Base-by-base conservation (phyloP, 2,329 filamentous ascomycete species). In the Sporothrix variecibatus region DNA sequence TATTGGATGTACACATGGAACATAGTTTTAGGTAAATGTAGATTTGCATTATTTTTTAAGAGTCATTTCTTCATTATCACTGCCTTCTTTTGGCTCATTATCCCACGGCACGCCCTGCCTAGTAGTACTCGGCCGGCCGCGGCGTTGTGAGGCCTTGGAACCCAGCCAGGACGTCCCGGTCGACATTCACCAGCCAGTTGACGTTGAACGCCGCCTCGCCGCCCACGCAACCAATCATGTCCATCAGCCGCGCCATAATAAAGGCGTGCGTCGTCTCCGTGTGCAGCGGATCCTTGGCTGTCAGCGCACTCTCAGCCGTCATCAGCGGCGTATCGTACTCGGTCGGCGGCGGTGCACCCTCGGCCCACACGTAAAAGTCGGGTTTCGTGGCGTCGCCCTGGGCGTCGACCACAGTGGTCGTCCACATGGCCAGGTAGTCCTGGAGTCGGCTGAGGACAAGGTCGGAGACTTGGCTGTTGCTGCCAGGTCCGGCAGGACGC, bases 381-480 rank as follows among this genome's bases (percentile, higher is more conserved):
- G 82, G 81, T 1, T 82, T 85, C 65, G 87, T 85, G 34, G 86
- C 85, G 56, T 86, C 84, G 31, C 89, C 89, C 71, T 91, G 85
- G 69, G 95, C 82, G 78, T 94, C 91, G 1, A 83, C 83, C 40
- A 95, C 84, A 0, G 93, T 87, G 76, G 88, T 89, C 1, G 91
- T 93, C 93, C 93, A 96, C 83, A 94, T 87, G 0, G 87, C 86
- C 78, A 96, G 90, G 78, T 93, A 90, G 78, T 91, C 91, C 80
- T 96, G 93, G 73, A 96, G 84, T 51, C 86, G 87, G 1, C 81
- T 79, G 4, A 94, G 82, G 1, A 89, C 85, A 72, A 92, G 87
- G 0, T 88, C 85, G 75, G 88, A 87, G 79, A 88, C 82, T 0
- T 86, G 86, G 0, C 20, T 86, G 86, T 34, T 87, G 86, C 0